Percentiles rank a stretch among this genome's conserved stretches.
Evolutionary conservation across 2,329 filamentous ascomycete genomes (phyloP).

Genomic region (Clarireedia sp.): DNA sequence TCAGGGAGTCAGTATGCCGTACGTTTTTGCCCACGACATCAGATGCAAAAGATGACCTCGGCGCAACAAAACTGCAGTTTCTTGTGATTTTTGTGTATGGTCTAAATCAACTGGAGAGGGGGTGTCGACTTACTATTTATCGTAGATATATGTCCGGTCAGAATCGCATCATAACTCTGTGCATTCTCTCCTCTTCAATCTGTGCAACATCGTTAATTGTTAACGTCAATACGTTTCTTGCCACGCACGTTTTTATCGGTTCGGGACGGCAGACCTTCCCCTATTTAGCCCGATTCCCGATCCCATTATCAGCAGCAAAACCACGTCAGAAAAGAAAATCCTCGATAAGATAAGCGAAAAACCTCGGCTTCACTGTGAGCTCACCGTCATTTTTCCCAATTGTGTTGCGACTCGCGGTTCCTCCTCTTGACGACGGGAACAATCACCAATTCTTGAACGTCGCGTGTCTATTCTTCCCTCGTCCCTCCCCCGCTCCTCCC

Average conservation of each 20-base stretch:
- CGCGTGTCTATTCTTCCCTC: background rate
- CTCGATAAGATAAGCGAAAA: conserved; percentile 10
- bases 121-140: background rate
- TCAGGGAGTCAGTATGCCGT: conserved; percentile 1
- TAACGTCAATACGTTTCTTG: background rate
- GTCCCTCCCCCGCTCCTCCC: background rate
- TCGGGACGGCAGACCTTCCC: background rate
- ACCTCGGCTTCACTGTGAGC: background rate
- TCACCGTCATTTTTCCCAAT: background rate
- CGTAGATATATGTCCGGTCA: background rate
- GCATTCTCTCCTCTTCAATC: background rate
- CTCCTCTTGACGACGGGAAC: background rate
- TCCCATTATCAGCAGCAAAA: background rate
- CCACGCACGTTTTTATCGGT: background rate
- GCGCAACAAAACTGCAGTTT: background rate
- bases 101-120: background rate
- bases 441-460: background rate
- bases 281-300: background rate
- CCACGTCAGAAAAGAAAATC: conserved; percentile 4
- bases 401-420: background rate
- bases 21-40: conserved; percentile 6
- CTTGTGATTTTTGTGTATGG: background rate
- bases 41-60: conserved; percentile 2
- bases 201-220: background rate
- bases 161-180: background rate